Percentiles rank a stretch among this genome's conserved stretches.
Evolutionary conservation across 1,139 yeast genomes (phyloP).

Genomic region (Suhomyces bokatorum): DNA sequence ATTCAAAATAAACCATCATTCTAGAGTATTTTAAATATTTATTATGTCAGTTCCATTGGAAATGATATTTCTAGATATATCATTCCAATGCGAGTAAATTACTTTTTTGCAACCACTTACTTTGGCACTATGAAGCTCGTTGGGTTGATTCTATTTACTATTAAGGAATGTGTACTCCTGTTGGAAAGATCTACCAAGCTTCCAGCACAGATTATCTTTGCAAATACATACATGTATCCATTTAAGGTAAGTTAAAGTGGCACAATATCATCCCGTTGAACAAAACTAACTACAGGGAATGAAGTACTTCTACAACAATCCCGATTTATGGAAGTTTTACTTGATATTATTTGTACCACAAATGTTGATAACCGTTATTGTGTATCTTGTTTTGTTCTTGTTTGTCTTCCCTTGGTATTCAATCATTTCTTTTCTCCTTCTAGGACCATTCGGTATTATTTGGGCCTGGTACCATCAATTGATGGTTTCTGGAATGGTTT

Average conservation of each 20-base stretch:
- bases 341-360: conserved; percentile 49
- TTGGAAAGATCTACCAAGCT: conserved; percentile 3
- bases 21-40: no score
- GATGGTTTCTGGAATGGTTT: conserved; percentile 52
- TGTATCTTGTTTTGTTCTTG: conserved; percentile 41
- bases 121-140: background rate
- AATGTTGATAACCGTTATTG: conserved; percentile 40
- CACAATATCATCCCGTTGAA: background rate
- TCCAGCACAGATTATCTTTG: conserved; percentile 19
- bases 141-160: background rate
- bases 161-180: background rate
- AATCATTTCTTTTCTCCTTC: conserved; percentile 44
- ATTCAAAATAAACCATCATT: no score
- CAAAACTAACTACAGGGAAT: conserved; percentile 37
- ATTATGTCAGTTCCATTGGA: no score
- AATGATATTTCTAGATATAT: no score
- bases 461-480: conserved; percentile 55
- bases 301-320: conserved; percentile 43
- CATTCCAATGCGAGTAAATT: no score
- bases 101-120: background rate
- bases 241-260: conserved; percentile 30
- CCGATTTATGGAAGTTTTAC: conserved; percentile 54
- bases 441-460: conserved; percentile 56
- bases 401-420: conserved; percentile 52
- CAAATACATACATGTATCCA: conserved; percentile 32